Evolutionary conservation across 2,329 filamentous ascomycete genomes (phyloP), one percentile per base, ranked within the genome.

Genomic region (Arthrobotrys conoides): DNA sequence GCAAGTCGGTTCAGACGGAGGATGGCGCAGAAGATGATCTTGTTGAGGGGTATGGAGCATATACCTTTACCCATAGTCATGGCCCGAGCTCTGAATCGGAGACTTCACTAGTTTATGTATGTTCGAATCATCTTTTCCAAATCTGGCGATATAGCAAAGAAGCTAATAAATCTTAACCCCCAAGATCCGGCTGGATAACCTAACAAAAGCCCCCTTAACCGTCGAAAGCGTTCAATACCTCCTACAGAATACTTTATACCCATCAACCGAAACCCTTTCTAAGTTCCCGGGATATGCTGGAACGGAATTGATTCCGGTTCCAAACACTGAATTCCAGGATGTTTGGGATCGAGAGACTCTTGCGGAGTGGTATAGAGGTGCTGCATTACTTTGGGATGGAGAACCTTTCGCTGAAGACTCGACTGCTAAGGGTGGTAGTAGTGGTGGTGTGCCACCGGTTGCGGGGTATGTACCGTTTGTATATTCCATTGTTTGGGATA

Each of bases 351-450:
- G 53, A 10, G 73, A 77, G n/a, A 57, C 55, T 12, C 67, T 77
- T 12, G 51, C 61, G 6, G 73, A 77, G 14, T 77, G 73, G 73
- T 68, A 71, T 61, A 44, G 67, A 46, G 73, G 73, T 24, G 66
- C 73, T 24, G 53, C 66, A 3, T 18, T 77, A 14, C 67, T 77
- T 16, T 77, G 73, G 73, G 59, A 44, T 12, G 49, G 48, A 20
- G 66, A 71, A 14, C 38, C 27, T 2, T 30, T 57, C 9, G 55
- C 8, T 30, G 27, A 61, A n/a, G 18, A 27, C 5, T 18, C 36
- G 8, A 61, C 59, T 4, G 5, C 27, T 12, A 63, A 61, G 10
- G 65, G 36, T 38, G 65, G 36, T 16, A 24, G 20, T n/a, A 51
- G 20, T 0, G 27, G 41, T 5, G 44, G 44, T 46, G 44, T 20